These are phyloP conservation scores for Endothia cerciana DNA, from an alignment of 2,329 filamentous ascomycete species.

Conservation along the genomic window DNA sequence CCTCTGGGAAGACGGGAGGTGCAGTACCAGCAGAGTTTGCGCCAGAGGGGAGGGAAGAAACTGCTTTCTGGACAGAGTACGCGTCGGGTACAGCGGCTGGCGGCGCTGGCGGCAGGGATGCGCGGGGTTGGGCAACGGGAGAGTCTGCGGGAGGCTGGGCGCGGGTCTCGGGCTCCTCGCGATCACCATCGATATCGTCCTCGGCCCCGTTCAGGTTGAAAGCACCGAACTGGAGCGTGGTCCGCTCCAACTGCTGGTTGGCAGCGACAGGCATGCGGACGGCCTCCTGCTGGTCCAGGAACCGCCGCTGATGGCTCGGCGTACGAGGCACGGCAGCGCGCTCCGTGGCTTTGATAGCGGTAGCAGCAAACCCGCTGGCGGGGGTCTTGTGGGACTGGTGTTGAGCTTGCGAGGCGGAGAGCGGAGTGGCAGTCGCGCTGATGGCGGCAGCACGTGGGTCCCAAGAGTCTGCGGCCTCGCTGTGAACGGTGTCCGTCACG, in stretches of 20 bases:
- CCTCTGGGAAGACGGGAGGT: constrained; percentile 23
- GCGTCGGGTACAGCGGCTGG: constrained; percentile 58
- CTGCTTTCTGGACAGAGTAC: constrained; percentile 59
- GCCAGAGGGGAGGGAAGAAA: constrained; percentile 48
- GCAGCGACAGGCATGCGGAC: constrained; percentile 85
- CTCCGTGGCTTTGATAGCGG: constrained; percentile 77
- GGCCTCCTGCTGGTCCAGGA: constrained; percentile 94
- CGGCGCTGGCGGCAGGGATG: constrained; percentile 78
- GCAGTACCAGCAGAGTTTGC: constrained; percentile 44
- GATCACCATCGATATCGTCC: constrained; percentile 89
- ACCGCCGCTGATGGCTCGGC: constrained; percentile 80
- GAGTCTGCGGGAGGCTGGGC: constrained; percentile 93
- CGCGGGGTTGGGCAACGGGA: constrained; percentile 80
- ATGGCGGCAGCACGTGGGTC: constrained; percentile 67
- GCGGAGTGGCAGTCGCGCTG: constrained; percentile 67
- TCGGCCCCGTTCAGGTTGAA: constrained; percentile 85
- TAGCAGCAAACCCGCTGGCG: constrained; percentile 76
- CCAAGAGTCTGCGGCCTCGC: constrained; percentile 85
- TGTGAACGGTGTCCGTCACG: constrained; percentile 81
- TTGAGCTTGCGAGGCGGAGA: constrained; percentile 66
- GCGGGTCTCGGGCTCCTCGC: constrained; percentile 93
- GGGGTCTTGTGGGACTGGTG: constrained; percentile 62
- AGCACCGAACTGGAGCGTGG: constrained; percentile 94
- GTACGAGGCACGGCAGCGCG: constrained; percentile 63
- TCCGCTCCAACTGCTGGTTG: constrained; percentile 90